Evolutionary conservation across 306 rosid species (phyloP).

Genomic region (Adenanthera pavonina): DNA sequence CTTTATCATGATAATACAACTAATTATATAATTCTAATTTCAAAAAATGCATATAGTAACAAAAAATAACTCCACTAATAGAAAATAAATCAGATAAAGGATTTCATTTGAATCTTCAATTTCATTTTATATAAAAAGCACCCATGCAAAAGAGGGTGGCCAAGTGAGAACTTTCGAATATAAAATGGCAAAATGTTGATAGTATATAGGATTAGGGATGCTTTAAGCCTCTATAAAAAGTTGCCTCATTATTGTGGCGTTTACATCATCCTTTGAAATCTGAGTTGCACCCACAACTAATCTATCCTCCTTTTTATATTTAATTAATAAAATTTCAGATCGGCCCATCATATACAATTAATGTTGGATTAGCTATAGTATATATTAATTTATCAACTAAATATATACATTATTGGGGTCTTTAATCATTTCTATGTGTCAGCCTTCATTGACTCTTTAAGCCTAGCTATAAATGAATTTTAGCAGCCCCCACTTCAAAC

Average conservation of each 20-base stretch:
- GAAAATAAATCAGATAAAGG: no score
- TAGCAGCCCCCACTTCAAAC: no score
- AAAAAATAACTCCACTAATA: no score
- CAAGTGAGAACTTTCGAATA: neutral
- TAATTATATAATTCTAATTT: no score
- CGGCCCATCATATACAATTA: neutral
- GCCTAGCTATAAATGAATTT: no score
- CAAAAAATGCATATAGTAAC: no score
- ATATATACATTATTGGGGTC: neutral
- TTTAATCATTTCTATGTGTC: no score
- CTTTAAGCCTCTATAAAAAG: neutral
- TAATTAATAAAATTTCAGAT: neutral
- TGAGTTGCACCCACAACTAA: neutral
- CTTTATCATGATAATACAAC: no score
- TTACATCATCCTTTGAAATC: neutral
- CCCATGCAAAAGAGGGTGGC: neutral
- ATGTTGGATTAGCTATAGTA: neutral
- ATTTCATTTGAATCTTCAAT: no score
- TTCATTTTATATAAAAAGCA: no score
- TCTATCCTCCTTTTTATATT: neutral
- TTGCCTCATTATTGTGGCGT: neutral
- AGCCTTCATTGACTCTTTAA: neutral
- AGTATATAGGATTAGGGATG: neutral
- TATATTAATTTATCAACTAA: neutral
- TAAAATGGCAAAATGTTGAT: no score